Percentiles rank a stretch among this genome's conserved stretches.
phyloP scores from a whole-genome alignment of 345 rosid genomes.

The Xanthoceras sorbifolium region DNA sequence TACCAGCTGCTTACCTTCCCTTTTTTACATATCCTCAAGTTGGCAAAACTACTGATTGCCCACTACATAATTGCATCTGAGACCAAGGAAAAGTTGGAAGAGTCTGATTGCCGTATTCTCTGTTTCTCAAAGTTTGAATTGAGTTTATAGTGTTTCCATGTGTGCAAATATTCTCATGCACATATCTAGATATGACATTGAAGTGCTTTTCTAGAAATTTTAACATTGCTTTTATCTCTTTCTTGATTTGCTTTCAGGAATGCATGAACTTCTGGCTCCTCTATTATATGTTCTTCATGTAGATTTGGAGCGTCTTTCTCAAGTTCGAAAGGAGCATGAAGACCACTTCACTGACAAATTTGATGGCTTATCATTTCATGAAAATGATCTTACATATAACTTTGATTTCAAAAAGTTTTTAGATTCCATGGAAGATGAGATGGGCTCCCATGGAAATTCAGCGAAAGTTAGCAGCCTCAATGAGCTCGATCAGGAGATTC shows the following conservation, averaged over 20 bases:
- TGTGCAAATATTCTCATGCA: background rate
- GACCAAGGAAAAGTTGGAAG: background rate
- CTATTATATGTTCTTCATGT: constrained; percentile 88
- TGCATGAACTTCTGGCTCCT: constrained; percentile 99
- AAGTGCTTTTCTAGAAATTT: background rate
- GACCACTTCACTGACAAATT: constrained; percentile 88
- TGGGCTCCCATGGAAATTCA: constrained; percentile 48
- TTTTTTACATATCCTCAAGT: background rate
- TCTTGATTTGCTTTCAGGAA: constrained; percentile 49
- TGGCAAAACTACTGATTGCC: background rate
- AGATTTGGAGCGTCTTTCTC: constrained; percentile 73
- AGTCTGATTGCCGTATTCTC: background rate
- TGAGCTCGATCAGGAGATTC: constrained; percentile 89
- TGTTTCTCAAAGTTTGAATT: background rate
- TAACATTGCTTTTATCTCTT: constrained; percentile 3
- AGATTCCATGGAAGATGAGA: constrained; percentile 62
- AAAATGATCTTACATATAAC: constrained; percentile 69
- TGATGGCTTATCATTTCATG: constrained; percentile 78
- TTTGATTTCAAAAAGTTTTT: constrained; percentile 78
- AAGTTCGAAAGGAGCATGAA: constrained; percentile 78
- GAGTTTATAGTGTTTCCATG: background rate
- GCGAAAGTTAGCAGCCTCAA: constrained; percentile 55
- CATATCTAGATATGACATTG: background rate
- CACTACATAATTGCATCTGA: background rate
- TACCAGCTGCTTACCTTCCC: background rate